Evolutionary conservation across 2,329 filamentous ascomycete species (phyloP), one percentile per base, ranked within the genome.

Genomic region (Onygenales sp.): DNA sequence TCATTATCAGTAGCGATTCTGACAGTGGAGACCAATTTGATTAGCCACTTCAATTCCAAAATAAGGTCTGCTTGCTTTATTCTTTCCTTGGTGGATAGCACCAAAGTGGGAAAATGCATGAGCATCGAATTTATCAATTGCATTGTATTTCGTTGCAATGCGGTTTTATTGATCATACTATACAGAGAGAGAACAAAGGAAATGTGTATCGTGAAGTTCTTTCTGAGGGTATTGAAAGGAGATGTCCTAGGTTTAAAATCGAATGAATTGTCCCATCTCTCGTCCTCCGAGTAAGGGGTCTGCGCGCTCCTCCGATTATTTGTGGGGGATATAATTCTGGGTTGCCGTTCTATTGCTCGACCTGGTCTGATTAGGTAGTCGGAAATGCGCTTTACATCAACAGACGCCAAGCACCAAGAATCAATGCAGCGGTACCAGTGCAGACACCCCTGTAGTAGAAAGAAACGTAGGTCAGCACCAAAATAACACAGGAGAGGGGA

Each of bases 331-430:
- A 14, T 21, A 40, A n/a, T 31, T 14, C 31, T 13, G 34, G n/a
- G 7, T 8, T 32, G 10, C 32, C 27, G 14, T 47, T 47, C 21
- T 11, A 13, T 7, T 32, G 9, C 27, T 32, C 17, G 14, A n/a
- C 14, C 11, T 7, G 37, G 36, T 11, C 13, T 32, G 34, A n/a
- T 17, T 21, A 37, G 32, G 9, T 10, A 48, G 5, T 6, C n/a
- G 33, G 9, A 13, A 13, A 27, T 7, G 4, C 6, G 27, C 10
- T 34, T 66, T 58, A 85, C 80, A 84, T 84, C 62, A 85, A 74
- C 64, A 85, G 69, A 62, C 81, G 76, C 81, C 81, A 85, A 61
- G 82, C 81, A 82, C 81, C 81, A 55, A 85, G 70, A 72, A 85
- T 83, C 59, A 85, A 71, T 57, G 82, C 81, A 47, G 81, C 81